phyloP scores from a whole-genome alignment of 2,329 filamentous ascomycete species.

The Neoarthrinium moseri region DNA sequence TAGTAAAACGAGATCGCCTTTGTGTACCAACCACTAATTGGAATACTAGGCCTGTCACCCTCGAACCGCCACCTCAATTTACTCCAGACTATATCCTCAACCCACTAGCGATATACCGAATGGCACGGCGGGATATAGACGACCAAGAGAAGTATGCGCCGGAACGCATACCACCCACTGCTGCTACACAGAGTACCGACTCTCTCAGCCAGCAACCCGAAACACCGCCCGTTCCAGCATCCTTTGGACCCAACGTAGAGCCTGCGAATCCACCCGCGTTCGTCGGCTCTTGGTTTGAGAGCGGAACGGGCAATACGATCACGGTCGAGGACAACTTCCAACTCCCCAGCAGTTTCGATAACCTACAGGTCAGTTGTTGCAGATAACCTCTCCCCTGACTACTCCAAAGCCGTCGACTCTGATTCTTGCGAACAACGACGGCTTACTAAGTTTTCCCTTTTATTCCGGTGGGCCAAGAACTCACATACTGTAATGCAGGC shows the following conservation, averaged over 20 bases:
- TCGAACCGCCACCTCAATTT: conserved; percentile 1
- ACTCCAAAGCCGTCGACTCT: neutral
- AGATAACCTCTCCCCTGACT: neutral
- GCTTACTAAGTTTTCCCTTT: too few species aligned
- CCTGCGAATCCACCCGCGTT: neutral
- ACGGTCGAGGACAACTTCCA: neutral
- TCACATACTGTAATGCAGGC: neutral
- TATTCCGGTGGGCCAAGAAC: neutral
- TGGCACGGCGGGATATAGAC: conserved; percentile 8
- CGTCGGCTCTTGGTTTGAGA: neutral
- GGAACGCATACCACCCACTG: neutral
- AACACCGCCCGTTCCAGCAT: too few species aligned
- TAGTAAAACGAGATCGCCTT: neutral
- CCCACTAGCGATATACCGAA: conserved; percentile 9
- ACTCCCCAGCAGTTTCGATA: conserved; percentile 2
- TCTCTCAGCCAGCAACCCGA: too few species aligned
- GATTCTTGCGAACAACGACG: too few species aligned
- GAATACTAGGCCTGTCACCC: neutral
- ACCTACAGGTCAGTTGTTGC: neutral
- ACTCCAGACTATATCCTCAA: conserved; percentile 9
- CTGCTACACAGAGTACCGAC: neutral
- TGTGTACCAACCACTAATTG: too few species aligned
- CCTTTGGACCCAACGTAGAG: too few species aligned
- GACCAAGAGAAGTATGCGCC: conserved; percentile 3
- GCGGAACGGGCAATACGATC: neutral